Percentiles rank a stretch among this genome's conserved stretches.
Conservation (phyloP, 2,329 filamentous ascomycete genomes). For the Fusarium illudens region DNA sequence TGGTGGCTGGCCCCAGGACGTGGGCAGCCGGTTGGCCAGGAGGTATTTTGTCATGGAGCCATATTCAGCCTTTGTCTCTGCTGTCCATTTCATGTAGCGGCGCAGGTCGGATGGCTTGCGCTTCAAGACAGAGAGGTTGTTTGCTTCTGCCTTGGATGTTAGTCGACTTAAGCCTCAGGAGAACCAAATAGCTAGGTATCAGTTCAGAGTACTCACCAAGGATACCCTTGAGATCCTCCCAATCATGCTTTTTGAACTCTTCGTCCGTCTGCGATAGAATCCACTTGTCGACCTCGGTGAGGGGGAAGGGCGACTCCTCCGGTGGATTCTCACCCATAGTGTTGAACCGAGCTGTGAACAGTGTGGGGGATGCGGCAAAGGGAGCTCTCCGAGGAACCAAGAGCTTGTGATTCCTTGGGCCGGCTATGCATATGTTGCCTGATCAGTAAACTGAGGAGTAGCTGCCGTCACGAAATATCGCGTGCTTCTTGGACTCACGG, state of each 20-base stretch:
- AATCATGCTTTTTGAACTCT: conserved; percentile 74
- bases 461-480: neutral
- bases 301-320: conserved; percentile 63
- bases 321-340: conserved; percentile 52
- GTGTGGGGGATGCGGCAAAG: neutral
- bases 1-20: conserved; percentile 69
- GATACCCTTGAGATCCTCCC: conserved; percentile 75
- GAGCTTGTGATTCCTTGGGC: neutral
- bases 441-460: neutral
- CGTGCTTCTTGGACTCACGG: conserved; percentile 6
- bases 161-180: conserved; percentile 12
- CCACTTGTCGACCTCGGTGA: conserved; percentile 67
- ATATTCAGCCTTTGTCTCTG: conserved; percentile 73
- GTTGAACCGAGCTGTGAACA: neutral
- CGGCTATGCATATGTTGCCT: neutral
- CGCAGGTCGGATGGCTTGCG: conserved; percentile 82
- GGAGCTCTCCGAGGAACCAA: neutral
- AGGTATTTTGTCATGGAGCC: conserved; percentile 85
- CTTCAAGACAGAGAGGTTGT: conserved; percentile 77
- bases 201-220: conserved; percentile 61
- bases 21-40: conserved; percentile 73
- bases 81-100: conserved; percentile 80
- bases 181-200: neutral
- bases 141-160: conserved; percentile 51
- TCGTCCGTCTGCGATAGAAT: conserved; percentile 72